Conservation (phyloP, 108 stramenopile genomes). For the Cyclotella atomus region DNA sequence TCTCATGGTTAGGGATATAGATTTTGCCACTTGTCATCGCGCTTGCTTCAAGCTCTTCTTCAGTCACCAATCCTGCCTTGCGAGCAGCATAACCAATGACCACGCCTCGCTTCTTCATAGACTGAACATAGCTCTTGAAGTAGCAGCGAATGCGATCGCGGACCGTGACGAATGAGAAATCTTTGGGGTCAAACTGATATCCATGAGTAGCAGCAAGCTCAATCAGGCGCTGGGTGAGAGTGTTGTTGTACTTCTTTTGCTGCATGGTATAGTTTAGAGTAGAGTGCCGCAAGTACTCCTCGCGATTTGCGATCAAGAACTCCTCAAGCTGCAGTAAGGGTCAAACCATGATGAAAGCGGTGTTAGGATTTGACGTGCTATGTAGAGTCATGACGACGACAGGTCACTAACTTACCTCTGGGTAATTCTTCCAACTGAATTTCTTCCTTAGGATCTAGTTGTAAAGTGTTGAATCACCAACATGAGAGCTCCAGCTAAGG, state of each 20-base stretch:
- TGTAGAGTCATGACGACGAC: background rate
- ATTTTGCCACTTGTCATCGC: slow-evolving; percentile 51
- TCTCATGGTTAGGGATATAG: slow-evolving; percentile 31
- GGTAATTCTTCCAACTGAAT: slow-evolving; percentile 91
- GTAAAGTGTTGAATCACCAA: too few species aligned
- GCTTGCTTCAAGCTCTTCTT: slow-evolving; percentile 65
- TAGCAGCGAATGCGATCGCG: slow-evolving; percentile 90
- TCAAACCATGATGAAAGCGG: too few species aligned
- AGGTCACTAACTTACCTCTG: slow-evolving; percentile 61
- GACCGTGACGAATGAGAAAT: slow-evolving; percentile 87
- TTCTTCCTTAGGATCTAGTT: slow-evolving; percentile 74
- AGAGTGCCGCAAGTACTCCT: slow-evolving; percentile 85
- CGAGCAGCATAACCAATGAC: slow-evolving; percentile 60
- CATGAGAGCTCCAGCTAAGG: too few species aligned
- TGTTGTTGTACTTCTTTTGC: slow-evolving; percentile 91
- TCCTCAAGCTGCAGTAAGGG: slow-evolving; percentile 37
- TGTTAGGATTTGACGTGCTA: background rate
- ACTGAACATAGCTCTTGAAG: slow-evolving; percentile 88
- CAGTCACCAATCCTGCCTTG: slow-evolving; percentile 72
- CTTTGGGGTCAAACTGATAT: slow-evolving; percentile 77
- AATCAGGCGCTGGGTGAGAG: slow-evolving; percentile 78
- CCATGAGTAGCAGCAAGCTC: slow-evolving; percentile 69
- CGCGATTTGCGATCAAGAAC: slow-evolving; percentile 69
- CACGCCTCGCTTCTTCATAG: slow-evolving; percentile 77
- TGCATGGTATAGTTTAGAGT: slow-evolving; percentile 87